Base-by-base conservation (phyloP, 2,329 filamentous ascomycete genomes). In the Dendryphion nanum region DNA sequence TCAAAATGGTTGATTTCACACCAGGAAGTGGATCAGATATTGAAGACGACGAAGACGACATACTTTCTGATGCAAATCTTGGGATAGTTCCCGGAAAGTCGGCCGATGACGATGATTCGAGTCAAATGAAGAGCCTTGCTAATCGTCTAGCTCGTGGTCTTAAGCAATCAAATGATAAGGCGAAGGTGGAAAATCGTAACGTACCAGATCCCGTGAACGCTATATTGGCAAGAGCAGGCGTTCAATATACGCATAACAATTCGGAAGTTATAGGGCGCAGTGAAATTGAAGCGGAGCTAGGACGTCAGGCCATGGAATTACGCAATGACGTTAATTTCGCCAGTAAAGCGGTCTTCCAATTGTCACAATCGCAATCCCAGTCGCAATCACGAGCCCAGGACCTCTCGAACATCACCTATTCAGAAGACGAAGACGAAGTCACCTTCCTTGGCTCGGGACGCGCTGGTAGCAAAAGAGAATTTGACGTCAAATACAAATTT, bases 191-290 rank as follows among this genome's bases (percentile, higher is more conserved):
- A 5, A 66, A 66, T 40, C 76, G 73, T 50, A 82, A 68, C 40
- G 71, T 44, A 0, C 42, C 76, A 32, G 88, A 97, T 54, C 84
- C 88, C 0, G 78, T 97, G 20, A 85, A 91, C 51, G 93, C 89
- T 2, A 97, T 98, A 45, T 78, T 98, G 1, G 82, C 87, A 3
- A 81, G 83, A 6, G 89, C 87, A 0, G 93, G 93, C 2, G 90
- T 98, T 0, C 83, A 93, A 57, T 98, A 98, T 63, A 95, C 89
- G 0, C 93, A 98, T 59, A 86, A 97, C 53, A 98, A 98, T 61
- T 89, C 87, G 1, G 90, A 98, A 66, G 90, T 98, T 12, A 81
- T 98, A 40, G 93, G 93, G 8, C 85, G 88, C 1, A 93, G 86
- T n/a, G 88, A 85, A 51, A 78, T 96, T n/a, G 93, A 98, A 67